These are phyloP conservation scores for Colletotrichum tropicale DNA, from an alignment of 2,329 filamentous ascomycete species.

Conservation along the genomic window DNA sequence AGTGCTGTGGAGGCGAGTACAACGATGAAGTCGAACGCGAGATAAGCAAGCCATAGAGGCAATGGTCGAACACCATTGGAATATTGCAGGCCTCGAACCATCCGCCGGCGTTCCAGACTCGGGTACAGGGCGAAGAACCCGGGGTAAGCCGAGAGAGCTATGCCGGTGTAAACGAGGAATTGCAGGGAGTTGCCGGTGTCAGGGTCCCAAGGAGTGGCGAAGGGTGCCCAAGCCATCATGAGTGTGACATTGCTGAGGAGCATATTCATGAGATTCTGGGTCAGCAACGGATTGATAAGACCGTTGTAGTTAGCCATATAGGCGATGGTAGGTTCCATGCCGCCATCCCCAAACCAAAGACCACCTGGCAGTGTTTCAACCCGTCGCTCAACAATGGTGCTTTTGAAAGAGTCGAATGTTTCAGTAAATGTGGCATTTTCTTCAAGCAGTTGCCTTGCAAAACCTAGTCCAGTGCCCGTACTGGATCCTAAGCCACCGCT, in stretches of 20 bases:
- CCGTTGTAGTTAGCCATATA: constrained; percentile 69
- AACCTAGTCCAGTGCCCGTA: constrained; percentile 23
- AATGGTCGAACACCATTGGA: constrained; percentile 86
- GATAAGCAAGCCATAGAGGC: constrained; percentile 85
- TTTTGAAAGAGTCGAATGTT: constrained; percentile 70
- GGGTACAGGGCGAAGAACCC: constrained; percentile 90
- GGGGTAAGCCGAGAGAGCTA: constrained; percentile 79
- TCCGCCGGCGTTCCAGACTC: constrained; percentile 79
- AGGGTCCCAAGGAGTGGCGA: constrained; percentile 76
- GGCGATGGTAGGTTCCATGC: constrained; percentile 67
- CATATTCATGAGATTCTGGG: constrained; percentile 70
- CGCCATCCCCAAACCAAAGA: constrained; percentile 73
- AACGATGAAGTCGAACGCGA: constrained; percentile 79
- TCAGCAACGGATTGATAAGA: constrained; percentile 61
- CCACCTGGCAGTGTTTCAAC: constrained; percentile 77
- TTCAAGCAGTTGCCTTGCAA: not conserved
- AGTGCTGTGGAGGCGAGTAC: constrained; percentile 71
- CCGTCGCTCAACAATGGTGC: constrained; percentile 66
- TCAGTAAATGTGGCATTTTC: constrained; percentile 48
- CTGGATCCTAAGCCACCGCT: constrained; percentile 19
- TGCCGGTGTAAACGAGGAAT: constrained; percentile 79
- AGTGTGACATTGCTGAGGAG: constrained; percentile 72
- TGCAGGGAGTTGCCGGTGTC: constrained; percentile 76
- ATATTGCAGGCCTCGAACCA: constrained; percentile 86
- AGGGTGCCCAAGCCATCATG: constrained; percentile 72